Conservation (phyloP, 164 flowering plant species). For the Vitis vinifera region DNA sequence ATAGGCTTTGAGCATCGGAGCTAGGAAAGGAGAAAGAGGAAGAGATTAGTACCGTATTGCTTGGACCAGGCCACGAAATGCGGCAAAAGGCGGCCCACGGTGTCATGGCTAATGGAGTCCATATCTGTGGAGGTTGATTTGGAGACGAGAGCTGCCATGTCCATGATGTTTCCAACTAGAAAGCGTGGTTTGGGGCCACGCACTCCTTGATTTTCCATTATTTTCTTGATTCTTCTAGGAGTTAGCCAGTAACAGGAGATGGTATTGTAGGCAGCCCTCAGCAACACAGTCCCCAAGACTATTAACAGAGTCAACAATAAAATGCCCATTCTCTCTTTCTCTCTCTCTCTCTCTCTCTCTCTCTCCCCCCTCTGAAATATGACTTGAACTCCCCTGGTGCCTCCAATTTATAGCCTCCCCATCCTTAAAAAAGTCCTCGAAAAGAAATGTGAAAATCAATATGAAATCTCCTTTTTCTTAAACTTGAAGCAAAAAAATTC, state of each 20-base stretch:
- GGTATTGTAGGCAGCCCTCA: conserved; percentile 37
- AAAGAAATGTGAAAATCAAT: too few relatives aligned
- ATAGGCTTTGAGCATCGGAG: too few relatives aligned
- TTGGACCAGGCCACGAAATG: conserved; percentile 81
- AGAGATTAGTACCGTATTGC: conserved; percentile 50
- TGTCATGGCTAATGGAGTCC: conserved; percentile 65
- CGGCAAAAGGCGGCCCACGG: conserved; percentile 79
- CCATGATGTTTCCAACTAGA: conserved; percentile 71
- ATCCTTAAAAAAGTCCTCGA: too few relatives aligned
- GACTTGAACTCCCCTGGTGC: too few relatives aligned
- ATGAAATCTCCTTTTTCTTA: too few relatives aligned
- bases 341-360: too few relatives aligned
- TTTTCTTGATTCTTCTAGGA: conserved; percentile 74
- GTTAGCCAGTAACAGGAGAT: conserved; percentile 64
- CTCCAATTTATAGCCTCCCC: too few relatives aligned
- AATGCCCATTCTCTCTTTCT: conserved; percentile 22
- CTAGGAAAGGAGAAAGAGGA: too few relatives aligned
- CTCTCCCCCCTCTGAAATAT: too few relatives aligned
- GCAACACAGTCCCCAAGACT: conserved; percentile 13
- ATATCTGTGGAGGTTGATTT: conserved; percentile 63
- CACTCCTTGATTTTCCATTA: conserved; percentile 95
- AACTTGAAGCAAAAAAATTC: too few relatives aligned
- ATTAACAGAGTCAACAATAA: conserved; percentile 17
- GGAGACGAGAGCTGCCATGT: conserved; percentile 60
- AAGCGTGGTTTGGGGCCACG: conserved; percentile 83